Base-by-base conservation (phyloP, 2,329 filamentous ascomycete genomes). In the Fusarium redolens region DNA sequence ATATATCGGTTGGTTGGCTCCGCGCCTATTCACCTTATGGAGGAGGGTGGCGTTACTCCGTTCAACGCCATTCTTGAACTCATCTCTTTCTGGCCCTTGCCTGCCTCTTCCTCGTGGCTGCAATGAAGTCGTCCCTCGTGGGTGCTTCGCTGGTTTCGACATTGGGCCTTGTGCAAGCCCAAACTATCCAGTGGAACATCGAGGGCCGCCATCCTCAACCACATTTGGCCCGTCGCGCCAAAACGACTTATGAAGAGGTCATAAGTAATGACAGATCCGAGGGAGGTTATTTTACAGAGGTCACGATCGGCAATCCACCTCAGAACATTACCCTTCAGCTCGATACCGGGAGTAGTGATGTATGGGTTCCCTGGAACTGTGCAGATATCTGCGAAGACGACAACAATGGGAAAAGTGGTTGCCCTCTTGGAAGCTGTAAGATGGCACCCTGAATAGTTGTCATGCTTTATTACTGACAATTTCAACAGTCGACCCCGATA, bases 261-360 rank as follows among this genome's bases (percentile, higher is more conserved):
- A 84, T 89, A 58, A 78, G 76, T 25, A 89, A 89, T 72, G 80
- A 86, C 59, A 75, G 79, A 56, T 72, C 74, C 12, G 75, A 81
- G 51, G 88, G 88, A 20, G 81, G 81, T 15, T 91, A 91, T 78
- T 91, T 90, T 75, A 85, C 87, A 22, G 86, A 86, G 28, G 86
- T 90, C 68, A 80, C 82, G 31, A 78, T 92, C 30, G 90, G 90
- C 22, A 90, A 86, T 11, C 90, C 90, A 0, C 79, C 81, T 17
- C 90, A 92, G 76, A 79, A 85, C 7, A 68, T 92, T 44, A 86
- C 84, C 3, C 80, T 92, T 58, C 88, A 91, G 78, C 83, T 92
- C 48, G 90, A 92, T 79, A 92, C 90, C 1, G 90, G 90, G 45
- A 91, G 89, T 75, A 91, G 89, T 68, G 90, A 92, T 80, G 86